phyloP scores from a whole-genome alignment of 345 rosid genomes.

The Odontarrhena argentea region DNA sequence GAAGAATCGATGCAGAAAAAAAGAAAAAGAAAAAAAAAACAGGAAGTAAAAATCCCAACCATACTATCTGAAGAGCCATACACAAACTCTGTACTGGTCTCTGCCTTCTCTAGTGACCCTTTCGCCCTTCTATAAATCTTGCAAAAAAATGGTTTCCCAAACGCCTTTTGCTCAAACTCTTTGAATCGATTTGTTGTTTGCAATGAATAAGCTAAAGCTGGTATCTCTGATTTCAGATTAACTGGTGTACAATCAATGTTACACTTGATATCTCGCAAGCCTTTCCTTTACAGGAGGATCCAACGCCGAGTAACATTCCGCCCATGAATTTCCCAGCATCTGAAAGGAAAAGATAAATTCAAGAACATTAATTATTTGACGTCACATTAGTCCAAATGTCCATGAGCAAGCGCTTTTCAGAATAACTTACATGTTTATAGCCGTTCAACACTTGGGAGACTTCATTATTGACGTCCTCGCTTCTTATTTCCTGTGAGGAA shows the following conservation, averaged over 20 bases:
- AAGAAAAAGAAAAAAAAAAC: background rate
- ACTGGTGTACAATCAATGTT: conserved; percentile 19
- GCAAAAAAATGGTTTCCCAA: conserved; percentile 29
- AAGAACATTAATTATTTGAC: background rate
- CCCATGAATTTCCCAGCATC: conserved; percentile 93
- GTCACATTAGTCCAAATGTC: background rate
- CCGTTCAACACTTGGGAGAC: conserved; percentile 91
- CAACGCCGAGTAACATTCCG: conserved; percentile 79
- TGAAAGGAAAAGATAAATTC: conserved; percentile 40
- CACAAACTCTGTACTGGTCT: conserved; percentile 34
- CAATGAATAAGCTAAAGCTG: conserved; percentile 13
- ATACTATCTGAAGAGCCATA: conserved; percentile 30
- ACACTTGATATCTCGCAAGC: conserved; percentile 79
- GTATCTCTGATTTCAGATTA: conserved; percentile 23
- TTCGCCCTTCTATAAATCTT: conserved; percentile 36
- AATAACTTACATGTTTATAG: conserved; percentile 68
- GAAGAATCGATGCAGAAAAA: conserved; percentile 21
- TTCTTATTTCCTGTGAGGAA: conserved; percentile 72
- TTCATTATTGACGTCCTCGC: conserved; percentile 80
- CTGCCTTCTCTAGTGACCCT: conserved; percentile 14
- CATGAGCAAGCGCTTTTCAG: background rate
- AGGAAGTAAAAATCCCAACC: conserved; percentile 14
- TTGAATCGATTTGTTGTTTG: conserved; percentile 23
- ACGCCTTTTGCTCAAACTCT: conserved; percentile 30
- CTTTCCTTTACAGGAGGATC: conserved; percentile 86